phyloP scores from a whole-genome alignment of 257 asterid species.

The Gentiana straminea region DNA sequence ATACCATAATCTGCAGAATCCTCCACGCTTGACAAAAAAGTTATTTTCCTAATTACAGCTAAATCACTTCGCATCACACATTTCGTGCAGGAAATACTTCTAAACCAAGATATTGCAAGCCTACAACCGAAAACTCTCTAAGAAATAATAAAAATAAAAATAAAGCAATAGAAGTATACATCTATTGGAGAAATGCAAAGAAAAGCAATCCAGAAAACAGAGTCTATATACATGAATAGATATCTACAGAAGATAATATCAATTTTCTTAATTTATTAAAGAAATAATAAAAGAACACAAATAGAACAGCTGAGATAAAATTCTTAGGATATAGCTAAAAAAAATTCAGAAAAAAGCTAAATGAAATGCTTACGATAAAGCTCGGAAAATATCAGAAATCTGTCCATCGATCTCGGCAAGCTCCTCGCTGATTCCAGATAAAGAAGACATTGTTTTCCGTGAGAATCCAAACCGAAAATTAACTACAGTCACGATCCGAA shows the following conservation, averaged over 20 bases:
- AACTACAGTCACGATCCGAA: not conserved
- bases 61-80: not conserved
- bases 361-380: slow-evolving; percentile 62
- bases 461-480: not conserved
- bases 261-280: too few relatives aligned
- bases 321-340: too few relatives aligned
- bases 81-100: too few relatives aligned
- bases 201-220: too few relatives aligned
- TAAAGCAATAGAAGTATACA: too few relatives aligned
- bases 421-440: slow-evolving; percentile 58
- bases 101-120: too few relatives aligned
- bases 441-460: slow-evolving; percentile 30
- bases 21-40: not conserved
- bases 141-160: too few relatives aligned
- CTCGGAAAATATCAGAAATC: slow-evolving; percentile 76
- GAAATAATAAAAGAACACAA: not conserved
- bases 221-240: too few relatives aligned
- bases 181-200: too few relatives aligned
- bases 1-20: not conserved
- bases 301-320: not conserved
- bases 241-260: too few relatives aligned
- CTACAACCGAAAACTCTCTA: too few relatives aligned
- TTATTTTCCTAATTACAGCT: not conserved
- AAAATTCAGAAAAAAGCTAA: not conserved
- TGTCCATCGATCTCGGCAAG: slow-evolving; percentile 94